phyloP scores from a whole-genome alignment of 345 rosid genomes.

The Hibiscus tridactylites region DNA sequence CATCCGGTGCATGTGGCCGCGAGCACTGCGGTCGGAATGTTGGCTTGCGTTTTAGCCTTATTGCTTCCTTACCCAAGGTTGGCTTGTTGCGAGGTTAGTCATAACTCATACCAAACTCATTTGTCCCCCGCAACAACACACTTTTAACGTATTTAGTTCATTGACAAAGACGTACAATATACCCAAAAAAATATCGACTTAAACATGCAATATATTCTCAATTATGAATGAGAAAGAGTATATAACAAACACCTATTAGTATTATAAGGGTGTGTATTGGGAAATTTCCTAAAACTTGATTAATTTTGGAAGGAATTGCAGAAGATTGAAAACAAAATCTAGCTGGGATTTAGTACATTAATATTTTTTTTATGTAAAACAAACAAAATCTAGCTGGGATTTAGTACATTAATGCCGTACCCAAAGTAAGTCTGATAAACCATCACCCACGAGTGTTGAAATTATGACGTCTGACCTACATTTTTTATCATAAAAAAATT shows the following conservation, averaged over 20 bases:
- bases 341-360: too few relatives aligned
- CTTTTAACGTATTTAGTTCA: not conserved
- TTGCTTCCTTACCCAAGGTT: constrained; percentile 68
- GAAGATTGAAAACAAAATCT: not conserved
- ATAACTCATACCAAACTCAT: not conserved
- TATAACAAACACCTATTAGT: too few relatives aligned
- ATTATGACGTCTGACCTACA: not conserved
- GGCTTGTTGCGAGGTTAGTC: constrained; percentile 58
- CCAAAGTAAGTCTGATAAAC: too few relatives aligned
- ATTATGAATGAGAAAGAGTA: too few relatives aligned
- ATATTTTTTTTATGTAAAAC: too few relatives aligned
- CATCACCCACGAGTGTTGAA: not conserved
- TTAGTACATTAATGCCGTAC: not conserved
- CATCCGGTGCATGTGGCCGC: constrained; percentile 72
- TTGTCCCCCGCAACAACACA: not conserved
- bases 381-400: not conserved
- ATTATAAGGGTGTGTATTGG: too few relatives aligned
- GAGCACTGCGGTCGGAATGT: constrained; percentile 68
- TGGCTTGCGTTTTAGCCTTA: constrained; percentile 66
- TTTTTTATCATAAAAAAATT: not conserved
- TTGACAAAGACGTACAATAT: too few relatives aligned
- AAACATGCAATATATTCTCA: not conserved
- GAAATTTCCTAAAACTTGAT: too few relatives aligned
- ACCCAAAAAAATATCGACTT: too few relatives aligned
- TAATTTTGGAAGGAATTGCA: too few relatives aligned